Conservation (phyloP, 805 yeast species). For the Starmera caribaea region DNA sequence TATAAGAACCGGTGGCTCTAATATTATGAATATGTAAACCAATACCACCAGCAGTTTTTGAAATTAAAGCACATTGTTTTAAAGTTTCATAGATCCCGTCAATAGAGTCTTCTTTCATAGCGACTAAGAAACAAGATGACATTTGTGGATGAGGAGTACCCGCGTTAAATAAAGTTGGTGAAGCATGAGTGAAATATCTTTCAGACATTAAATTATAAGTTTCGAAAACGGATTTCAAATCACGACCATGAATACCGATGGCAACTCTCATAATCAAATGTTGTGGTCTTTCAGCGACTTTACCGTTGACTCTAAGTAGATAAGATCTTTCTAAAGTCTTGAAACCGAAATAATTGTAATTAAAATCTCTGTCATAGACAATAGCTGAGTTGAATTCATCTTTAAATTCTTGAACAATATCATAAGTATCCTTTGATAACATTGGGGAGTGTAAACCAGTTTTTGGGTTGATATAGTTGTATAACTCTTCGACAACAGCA, state of each 20-base stretch:
- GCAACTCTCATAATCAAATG: slow-evolving; percentile 86
- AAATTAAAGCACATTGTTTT: slow-evolving; percentile 80
- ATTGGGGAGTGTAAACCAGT: slow-evolving; percentile 49
- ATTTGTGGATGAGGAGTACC: slow-evolving; percentile 81
- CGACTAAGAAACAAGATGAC: slow-evolving; percentile 87
- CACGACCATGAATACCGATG: slow-evolving; percentile 74
- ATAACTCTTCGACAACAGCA: slow-evolving; percentile 63
- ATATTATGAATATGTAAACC: slow-evolving; percentile 86
- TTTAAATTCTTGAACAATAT: slow-evolving; percentile 52
- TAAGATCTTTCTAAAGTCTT: slow-evolving; percentile 89
- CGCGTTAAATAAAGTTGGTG: slow-evolving; percentile 91
- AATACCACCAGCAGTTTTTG: slow-evolving; percentile 93
- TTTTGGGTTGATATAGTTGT: slow-evolving; percentile 72
- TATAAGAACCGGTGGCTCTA: slow-evolving; percentile 77
- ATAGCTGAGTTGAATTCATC: slow-evolving; percentile 67
- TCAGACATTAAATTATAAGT: slow-evolving; percentile 84
- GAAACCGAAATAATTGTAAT: slow-evolving; percentile 78
- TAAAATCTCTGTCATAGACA: slow-evolving; percentile 68
- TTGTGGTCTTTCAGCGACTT: slow-evolving; percentile 86
- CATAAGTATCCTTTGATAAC: slow-evolving; percentile 57
- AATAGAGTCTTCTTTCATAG: slow-evolving; percentile 90
- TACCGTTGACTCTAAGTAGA: slow-evolving; percentile 52
- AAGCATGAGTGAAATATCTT: slow-evolving; percentile 86
- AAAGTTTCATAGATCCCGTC: slow-evolving; percentile 91
- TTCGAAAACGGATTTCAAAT: slow-evolving; percentile 58